Evolutionary conservation across 2,329 filamentous ascomycete genomes (phyloP).

Genomic region (Neonectria punicea): DNA sequence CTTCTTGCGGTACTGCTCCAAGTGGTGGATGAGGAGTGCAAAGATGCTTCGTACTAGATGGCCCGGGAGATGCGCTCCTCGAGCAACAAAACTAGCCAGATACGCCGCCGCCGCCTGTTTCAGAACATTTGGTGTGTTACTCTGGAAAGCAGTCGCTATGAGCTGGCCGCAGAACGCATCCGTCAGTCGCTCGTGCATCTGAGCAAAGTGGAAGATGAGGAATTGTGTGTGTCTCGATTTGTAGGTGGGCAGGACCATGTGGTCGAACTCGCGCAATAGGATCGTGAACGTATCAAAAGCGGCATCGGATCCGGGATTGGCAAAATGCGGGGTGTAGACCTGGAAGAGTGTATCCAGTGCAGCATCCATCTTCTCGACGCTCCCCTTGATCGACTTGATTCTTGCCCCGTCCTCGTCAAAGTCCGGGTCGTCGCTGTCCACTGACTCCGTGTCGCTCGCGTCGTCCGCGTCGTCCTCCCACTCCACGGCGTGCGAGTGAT

Average conservation of each 20-base stretch:
- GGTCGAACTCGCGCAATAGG: constrained; percentile 85
- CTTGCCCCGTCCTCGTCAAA: constrained; percentile 70
- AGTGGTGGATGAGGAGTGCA: constrained; percentile 78
- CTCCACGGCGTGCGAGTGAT: constrained; percentile 36
- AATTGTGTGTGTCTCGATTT: constrained; percentile 95
- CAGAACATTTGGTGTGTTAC: constrained; percentile 75
- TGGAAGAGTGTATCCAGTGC: constrained; percentile 90
- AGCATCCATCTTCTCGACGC: constrained; percentile 90
- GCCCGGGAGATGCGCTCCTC: constrained; percentile 82
- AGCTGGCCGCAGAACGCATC: constrained; percentile 86
- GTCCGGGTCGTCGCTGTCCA: constrained; percentile 75
- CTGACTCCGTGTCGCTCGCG: constrained; percentile 76
- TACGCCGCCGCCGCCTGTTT: constrained; percentile 91
- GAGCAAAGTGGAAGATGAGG: constrained; percentile 93
- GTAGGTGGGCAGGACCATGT: constrained; percentile 89
- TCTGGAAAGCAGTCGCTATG: constrained; percentile 59
- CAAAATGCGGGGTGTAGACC: constrained; percentile 80
- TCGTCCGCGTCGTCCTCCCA: constrained; percentile 68
- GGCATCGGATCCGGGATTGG: constrained; percentile 72
- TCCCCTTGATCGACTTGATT: constrained; percentile 79
- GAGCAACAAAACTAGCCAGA: constrained; percentile 91
- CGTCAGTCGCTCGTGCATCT: constrained; percentile 80
- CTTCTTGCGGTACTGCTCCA: constrained; percentile 77
- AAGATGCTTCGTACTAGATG: constrained; percentile 86
- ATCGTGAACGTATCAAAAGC: constrained; percentile 80